These are phyloP conservation scores for Amphichorda felina DNA, from an alignment of 2,329 filamentous ascomycete genomes.

Conservation along the genomic window DNA sequence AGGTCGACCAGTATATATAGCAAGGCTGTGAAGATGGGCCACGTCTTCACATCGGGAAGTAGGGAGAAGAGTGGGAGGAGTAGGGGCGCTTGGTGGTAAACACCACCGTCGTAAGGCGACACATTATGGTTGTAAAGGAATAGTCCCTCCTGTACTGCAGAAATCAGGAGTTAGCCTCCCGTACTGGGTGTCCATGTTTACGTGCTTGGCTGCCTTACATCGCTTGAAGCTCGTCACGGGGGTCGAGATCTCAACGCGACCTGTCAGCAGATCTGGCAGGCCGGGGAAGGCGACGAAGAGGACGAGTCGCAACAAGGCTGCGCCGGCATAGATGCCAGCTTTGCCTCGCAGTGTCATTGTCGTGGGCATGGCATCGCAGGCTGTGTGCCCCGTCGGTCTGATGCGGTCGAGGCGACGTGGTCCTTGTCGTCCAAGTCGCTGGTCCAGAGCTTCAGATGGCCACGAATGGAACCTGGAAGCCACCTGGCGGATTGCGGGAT, in stretches of 20 bases:
- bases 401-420: not conserved
- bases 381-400: not conserved
- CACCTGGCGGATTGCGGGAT: too few relatives aligned
- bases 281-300: constrained; percentile 73
- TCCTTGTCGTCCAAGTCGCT: too few relatives aligned
- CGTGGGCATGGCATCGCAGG: constrained; percentile 17
- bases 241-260: constrained; percentile 91
- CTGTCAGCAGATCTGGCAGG: constrained; percentile 74
- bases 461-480: too few relatives aligned
- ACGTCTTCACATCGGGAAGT: constrained; percentile 56
- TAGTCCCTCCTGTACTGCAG: constrained; percentile 80
- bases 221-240: constrained; percentile 97
- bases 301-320: constrained; percentile 66
- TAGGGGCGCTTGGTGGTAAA: constrained; percentile 71
- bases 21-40: constrained; percentile 64
- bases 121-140: constrained; percentile 95
- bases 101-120: constrained; percentile 92
- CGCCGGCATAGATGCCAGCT: constrained; percentile 56
- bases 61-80: constrained; percentile 86
- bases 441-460: too few relatives aligned
- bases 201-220: too few relatives aligned
- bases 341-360: constrained; percentile 28
- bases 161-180: not conserved
- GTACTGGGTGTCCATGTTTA: too few relatives aligned
- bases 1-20: constrained; percentile 77